Evolutionary conservation across 2,329 filamentous ascomycete species (phyloP).

Genomic region (Cyclaneusma minus): DNA sequence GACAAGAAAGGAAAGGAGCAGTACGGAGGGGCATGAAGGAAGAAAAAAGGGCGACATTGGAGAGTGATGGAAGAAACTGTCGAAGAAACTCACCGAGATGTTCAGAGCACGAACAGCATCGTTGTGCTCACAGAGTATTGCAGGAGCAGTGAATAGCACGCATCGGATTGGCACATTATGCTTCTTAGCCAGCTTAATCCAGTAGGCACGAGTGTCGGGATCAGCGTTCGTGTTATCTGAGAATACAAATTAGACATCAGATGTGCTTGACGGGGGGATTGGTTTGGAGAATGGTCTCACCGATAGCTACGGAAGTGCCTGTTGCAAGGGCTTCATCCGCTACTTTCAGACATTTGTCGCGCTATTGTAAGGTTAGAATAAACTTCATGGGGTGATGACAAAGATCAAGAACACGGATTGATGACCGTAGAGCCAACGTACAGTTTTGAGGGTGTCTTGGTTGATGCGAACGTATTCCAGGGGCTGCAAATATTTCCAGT

Average conservation of each 20-base stretch:
- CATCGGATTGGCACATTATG: conserved; percentile 65
- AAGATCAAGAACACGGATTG: conserved; percentile 1
- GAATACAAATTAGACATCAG: conserved; percentile 3
- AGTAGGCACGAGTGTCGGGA: conserved; percentile 57
- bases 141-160: conserved; percentile 68
- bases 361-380: conserved; percentile 16
- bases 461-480: conserved; percentile 76
- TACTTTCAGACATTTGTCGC: conserved; percentile 54
- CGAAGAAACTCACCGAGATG: conserved; percentile 8
- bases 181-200: conserved; percentile 60
- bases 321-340: conserved; percentile 49
- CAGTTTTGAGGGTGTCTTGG: conserved; percentile 72
- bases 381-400: conserved; percentile 2
- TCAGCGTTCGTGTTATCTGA: conserved; percentile 94
- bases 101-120: conserved; percentile 66
- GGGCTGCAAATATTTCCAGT: conserved; percentile 60
- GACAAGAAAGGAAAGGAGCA: background rate
- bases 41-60: background rate
- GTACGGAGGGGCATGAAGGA: conserved; percentile 10
- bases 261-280: conserved; percentile 4
- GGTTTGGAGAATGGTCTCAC: conserved; percentile 30
- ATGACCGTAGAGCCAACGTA: conserved; percentile 21
- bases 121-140: conserved; percentile 57
- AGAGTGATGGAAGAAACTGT: background rate
- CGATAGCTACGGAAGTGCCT: conserved; percentile 59